A percentile compares a stretch with the other conserved stretches of the same genome.
Evolutionary conservation across 2,329 filamentous ascomycete species (phyloP).

Genomic region (Scedosporium minutisporum): DNA sequence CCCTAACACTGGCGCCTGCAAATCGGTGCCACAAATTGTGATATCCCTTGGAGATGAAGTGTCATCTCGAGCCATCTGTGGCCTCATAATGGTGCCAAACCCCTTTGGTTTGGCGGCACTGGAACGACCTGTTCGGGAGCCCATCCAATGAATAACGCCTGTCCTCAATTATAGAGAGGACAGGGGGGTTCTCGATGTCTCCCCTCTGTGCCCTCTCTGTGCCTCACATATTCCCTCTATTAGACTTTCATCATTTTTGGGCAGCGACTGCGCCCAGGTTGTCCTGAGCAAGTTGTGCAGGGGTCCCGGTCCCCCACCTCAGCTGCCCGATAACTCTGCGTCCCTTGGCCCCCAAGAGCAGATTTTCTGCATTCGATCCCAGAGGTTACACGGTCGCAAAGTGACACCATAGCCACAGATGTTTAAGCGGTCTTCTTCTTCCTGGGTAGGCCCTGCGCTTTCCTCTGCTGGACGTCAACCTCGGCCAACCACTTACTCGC

Average conservation of each 20-base stretch:
- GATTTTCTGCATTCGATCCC: too few relatives aligned
- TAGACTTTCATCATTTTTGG: too few relatives aligned
- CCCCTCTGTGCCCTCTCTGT: too few relatives aligned
- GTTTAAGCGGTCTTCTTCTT: conserved; percentile 24
- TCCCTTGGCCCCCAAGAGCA: too few relatives aligned
- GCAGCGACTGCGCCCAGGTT: too few relatives aligned
- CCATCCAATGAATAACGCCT: neutral
- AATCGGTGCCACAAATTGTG: neutral
- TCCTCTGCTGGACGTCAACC: conserved; percentile 66
- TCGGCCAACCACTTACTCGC: conserved; percentile 88
- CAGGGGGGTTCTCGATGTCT: too few relatives aligned
- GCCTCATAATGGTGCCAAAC: neutral
- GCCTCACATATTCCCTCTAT: too few relatives aligned
- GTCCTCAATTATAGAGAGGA: conserved; percentile 1
- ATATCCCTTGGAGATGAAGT: neutral
- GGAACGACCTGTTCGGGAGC: neutral
- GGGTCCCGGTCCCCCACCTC: neutral
- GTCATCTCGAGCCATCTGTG: neutral
- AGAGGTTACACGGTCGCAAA: too few relatives aligned
- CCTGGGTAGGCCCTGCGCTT: conserved; percentile 40
- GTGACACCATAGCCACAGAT: neutral
- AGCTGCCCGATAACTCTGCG: neutral
- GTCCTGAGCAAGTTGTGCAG: neutral
- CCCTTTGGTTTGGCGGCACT: neutral
- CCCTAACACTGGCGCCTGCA: neutral